Evolutionary conservation across 371 early-diverging fungal species (phyloP).

Genomic region (Mucor velutinosus): DNA sequence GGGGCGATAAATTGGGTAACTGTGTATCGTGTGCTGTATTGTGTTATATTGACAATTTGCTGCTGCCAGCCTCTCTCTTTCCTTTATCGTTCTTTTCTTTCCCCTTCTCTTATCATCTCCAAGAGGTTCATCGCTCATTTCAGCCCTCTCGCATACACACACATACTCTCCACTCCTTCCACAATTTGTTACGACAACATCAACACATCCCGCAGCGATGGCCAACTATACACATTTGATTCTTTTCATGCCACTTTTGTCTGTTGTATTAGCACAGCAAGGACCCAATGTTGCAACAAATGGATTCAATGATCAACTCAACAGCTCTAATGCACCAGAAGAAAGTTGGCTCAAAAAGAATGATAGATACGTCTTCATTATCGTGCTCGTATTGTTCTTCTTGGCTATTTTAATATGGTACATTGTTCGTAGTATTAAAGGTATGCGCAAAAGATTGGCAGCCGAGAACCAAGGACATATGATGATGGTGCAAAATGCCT

Average conservation of each 20-base stretch:
- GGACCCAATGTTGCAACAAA: background rate
- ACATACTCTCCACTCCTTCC: slow-evolving; percentile 21
- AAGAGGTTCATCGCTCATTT: background rate
- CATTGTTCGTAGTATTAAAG: slow-evolving; percentile 23
- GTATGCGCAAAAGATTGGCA: slow-evolving; percentile 28
- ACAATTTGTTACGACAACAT: background rate
- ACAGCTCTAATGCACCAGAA: background rate
- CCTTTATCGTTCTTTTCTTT: slow-evolving; percentile 4
- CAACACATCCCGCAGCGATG: background rate
- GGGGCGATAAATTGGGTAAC: slow-evolving; percentile 15
- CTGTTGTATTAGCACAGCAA: background rate
- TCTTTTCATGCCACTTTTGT: background rate
- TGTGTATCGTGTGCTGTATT: slow-evolving; percentile 14
- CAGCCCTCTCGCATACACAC: background rate
- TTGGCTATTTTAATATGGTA: slow-evolving; percentile 29
- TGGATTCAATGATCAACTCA: slow-evolving; percentile 16
- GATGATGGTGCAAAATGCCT: slow-evolving; percentile 23
- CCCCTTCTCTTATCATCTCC: slow-evolving; percentile 3
- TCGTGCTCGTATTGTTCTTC: slow-evolving; percentile 19
- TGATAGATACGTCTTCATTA: slow-evolving; percentile 25
- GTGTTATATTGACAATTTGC: background rate
- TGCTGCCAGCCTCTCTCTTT: background rate
- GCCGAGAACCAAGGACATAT: slow-evolving; percentile 27
- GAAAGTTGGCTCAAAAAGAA: slow-evolving; percentile 30
- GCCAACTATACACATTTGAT: background rate